phyloP scores from a whole-genome alignment of 495 filamentous ascomycete species.

The Penicillium samsonianum region DNA sequence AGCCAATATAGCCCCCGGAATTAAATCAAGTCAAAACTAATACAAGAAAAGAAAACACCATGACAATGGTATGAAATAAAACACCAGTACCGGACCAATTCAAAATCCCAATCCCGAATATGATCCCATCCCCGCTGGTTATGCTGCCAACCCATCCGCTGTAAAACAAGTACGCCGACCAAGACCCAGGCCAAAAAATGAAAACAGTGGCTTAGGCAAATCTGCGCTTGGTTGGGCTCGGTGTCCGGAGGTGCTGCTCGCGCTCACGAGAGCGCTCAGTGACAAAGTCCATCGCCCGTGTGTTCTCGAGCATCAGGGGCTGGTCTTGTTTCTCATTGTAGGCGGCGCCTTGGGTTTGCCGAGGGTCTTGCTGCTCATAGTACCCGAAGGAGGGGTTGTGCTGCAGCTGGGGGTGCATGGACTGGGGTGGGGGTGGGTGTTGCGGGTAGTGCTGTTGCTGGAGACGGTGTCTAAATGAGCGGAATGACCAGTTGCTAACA shows the following conservation, averaged over 20 bases:
- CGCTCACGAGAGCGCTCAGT: constrained; percentile 42
- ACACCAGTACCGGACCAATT: not conserved
- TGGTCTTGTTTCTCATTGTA: constrained; percentile 31
- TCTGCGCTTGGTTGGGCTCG: constrained; percentile 43
- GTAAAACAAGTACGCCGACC: constrained; percentile 22
- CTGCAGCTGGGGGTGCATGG: constrained; percentile 29
- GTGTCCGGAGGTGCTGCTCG: constrained; percentile 37
- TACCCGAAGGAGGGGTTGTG: constrained; percentile 32
- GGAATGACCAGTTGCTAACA: constrained; percentile 52
- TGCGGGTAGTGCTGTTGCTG: constrained; percentile 38
- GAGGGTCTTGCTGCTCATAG: constrained; percentile 26
- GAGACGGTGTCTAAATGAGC: constrained; percentile 43
- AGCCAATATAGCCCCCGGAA: not conserved
- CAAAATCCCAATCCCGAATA: constrained; percentile 8
- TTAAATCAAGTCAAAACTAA: not conserved
- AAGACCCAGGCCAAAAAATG: constrained; percentile 3
- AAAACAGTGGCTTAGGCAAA: constrained; percentile 21
- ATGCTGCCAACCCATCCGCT: constrained; percentile 10
- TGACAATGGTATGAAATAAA: constrained; percentile 12
- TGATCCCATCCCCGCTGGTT: constrained; percentile 10
- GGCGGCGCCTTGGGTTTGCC: not conserved
- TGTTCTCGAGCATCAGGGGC: constrained; percentile 42
- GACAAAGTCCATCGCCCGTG: constrained; percentile 33
- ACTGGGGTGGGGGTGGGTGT: constrained; percentile 24
- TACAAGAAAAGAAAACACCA: constrained; percentile 15